Evolutionary conservation across 257 asterid species (phyloP).

Genomic region (Asclepias syriaca): DNA sequence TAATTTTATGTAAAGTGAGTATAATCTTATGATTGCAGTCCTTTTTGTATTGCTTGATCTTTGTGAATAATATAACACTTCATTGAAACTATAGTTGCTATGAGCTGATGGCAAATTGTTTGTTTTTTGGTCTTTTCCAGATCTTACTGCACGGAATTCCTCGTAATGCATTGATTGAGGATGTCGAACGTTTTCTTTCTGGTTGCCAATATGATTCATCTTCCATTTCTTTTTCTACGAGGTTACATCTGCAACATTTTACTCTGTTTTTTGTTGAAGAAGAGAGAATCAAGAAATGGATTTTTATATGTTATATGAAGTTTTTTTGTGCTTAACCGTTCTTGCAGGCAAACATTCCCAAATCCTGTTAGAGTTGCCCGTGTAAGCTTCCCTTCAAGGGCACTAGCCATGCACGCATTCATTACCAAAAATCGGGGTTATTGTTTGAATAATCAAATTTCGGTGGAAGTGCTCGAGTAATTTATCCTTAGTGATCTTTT

Average conservation of each 20-base stretch:
- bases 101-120: constrained; percentile 1
- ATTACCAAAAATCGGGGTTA: constrained; percentile 69
- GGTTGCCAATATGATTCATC: constrained; percentile 68
- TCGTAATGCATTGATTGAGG: constrained; percentile 56
- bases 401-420: constrained; percentile 67
- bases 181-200: constrained; percentile 72
- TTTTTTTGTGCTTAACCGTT: not conserved
- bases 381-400: constrained; percentile 58
- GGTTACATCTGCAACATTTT: constrained; percentile 29
- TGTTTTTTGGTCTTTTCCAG: constrained; percentile 24
- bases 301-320: constrained; percentile 5
- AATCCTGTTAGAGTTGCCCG: constrained; percentile 42
- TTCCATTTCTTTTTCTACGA: constrained; percentile 35
- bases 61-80: not conserved
- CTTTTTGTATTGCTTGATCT: not conserved
- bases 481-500: not conserved
- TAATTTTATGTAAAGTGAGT: not conserved
- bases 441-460: constrained; percentile 61
- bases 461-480: constrained; percentile 59
- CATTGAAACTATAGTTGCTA: not conserved
- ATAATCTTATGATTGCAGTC: not conserved
- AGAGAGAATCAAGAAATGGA: not conserved
- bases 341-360: constrained; percentile 40
- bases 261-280: not conserved
- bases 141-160: constrained; percentile 61